Evolutionary conservation across 768 basidiomycete genomes (phyloP).

Genomic region (Candolleomyces aberdarensis): DNA sequence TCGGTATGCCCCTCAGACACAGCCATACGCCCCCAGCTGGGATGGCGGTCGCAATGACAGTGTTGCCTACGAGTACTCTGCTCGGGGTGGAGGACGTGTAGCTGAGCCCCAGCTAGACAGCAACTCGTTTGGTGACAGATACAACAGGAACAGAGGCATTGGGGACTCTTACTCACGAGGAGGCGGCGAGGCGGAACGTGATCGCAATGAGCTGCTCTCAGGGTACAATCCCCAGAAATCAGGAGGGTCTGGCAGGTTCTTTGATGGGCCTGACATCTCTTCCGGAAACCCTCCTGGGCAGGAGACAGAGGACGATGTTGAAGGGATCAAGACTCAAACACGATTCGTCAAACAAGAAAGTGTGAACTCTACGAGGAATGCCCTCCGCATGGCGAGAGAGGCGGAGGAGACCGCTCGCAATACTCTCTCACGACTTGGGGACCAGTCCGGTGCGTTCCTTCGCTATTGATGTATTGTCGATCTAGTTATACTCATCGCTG

Average conservation of each 20-base stretch:
- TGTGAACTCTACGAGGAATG: constrained; percentile 86
- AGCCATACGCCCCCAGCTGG: constrained; percentile 67
- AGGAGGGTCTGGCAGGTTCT: constrained; percentile 59
- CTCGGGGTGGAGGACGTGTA: constrained; percentile 6
- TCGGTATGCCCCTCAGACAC: constrained; percentile 35
- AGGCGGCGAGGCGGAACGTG: constrained; percentile 53
- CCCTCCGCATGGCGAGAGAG: constrained; percentile 88
- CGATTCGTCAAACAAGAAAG: constrained; percentile 89
- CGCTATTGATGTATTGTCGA: neutral
- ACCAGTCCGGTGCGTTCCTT: constrained; percentile 78
- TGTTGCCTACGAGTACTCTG: constrained; percentile 17
- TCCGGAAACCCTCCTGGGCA: constrained; percentile 54
- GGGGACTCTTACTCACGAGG: constrained; percentile 70
- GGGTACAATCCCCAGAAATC: constrained; percentile 63
- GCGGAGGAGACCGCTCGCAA: constrained; percentile 93
- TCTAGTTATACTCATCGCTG: constrained; percentile 6
- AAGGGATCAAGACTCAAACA: constrained; percentile 93
- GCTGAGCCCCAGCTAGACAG: constrained; percentile 15
- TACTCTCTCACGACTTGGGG: constrained; percentile 79
- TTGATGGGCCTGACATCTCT: constrained; percentile 52
- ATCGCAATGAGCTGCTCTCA: constrained; percentile 72
- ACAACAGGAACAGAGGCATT: constrained; percentile 49
- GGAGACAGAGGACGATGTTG: constrained; percentile 84
- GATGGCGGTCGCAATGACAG: constrained; percentile 59
- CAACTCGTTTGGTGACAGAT: constrained; percentile 36